Evolutionary conservation across 2,329 filamentous ascomycete genomes (phyloP).

Genomic region (Plectosphaerella sp.): DNA sequence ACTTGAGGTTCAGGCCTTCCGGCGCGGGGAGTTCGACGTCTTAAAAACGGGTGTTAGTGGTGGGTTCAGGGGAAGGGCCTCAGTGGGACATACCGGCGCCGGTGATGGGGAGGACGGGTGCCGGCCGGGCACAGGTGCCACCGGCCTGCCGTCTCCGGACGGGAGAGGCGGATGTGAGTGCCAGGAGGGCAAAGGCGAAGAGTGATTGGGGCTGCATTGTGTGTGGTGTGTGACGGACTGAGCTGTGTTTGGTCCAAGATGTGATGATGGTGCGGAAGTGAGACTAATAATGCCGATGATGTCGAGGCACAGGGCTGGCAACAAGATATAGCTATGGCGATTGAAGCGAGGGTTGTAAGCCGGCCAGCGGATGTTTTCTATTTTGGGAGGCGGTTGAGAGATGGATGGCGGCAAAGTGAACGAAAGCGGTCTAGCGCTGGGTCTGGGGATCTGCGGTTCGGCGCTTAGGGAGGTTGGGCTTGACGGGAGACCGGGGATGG

Average conservation of each 20-base stretch:
- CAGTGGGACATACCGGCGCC: conserved; percentile 26
- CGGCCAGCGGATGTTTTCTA: neutral
- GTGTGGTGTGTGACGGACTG: conserved; percentile 5
- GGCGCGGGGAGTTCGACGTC: conserved; percentile 40
- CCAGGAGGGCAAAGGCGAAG: conserved; percentile 26
- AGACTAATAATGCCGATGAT: neutral
- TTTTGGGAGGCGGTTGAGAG: neutral
- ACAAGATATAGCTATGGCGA: neutral
- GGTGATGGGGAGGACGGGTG: conserved; percentile 32
- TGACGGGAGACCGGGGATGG: neutral
- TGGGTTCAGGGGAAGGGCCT: neutral
- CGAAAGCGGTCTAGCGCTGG: conserved; percentile 2
- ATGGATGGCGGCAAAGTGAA: conserved; percentile 1
- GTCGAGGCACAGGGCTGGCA: neutral
- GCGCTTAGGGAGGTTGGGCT: conserved; percentile 2
- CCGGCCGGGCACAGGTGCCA: conserved; percentile 12
- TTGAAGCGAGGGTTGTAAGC: neutral
- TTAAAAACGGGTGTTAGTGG: conserved; percentile 18
- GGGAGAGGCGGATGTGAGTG: conserved; percentile 24
- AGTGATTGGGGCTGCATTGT: conserved; percentile 24
- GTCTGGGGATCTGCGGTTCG: conserved; percentile 1
- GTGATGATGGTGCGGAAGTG: neutral
- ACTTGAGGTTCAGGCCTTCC: conserved; percentile 36
- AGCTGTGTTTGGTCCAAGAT: neutral
- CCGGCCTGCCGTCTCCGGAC: conserved; percentile 9